Conservation (phyloP, 768 basidiomycete species). For the Phanerochaete sordida region DNA sequence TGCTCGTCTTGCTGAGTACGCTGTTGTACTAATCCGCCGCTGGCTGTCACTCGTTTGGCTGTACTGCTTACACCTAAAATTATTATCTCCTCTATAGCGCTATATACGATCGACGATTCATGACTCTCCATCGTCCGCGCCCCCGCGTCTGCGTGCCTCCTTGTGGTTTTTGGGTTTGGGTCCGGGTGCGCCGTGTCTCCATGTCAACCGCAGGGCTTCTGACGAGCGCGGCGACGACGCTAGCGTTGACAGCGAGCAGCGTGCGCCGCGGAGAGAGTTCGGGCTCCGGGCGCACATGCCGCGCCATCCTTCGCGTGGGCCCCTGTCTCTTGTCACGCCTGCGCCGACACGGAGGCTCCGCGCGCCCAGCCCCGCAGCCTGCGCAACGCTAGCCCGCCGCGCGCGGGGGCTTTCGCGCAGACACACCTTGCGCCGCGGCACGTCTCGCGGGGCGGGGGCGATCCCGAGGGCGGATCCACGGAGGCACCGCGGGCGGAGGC, state of each 20-base stretch:
- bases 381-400: too few species aligned
- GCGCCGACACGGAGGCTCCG: too few species aligned
- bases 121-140: not conserved
- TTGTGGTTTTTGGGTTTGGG: not conserved
- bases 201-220: not conserved
- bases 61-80: slow-evolving; percentile 2
- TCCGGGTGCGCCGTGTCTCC: not conserved
- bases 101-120: not conserved
- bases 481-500: too few species aligned
- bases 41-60: slow-evolving; percentile 2
- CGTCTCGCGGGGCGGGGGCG: too few species aligned
- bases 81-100: not conserved
- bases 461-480: too few species aligned
- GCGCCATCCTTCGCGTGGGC: not conserved
- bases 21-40: slow-evolving; percentile 1
- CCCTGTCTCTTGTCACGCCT: not conserved
- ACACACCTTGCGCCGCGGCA: too few species aligned
- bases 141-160: not conserved
- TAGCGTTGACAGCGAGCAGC: not conserved
- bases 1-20: not conserved
- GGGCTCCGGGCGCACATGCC: not conserved
- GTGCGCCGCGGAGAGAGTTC: not conserved
- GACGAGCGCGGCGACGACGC: not conserved
- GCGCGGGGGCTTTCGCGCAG: too few species aligned
- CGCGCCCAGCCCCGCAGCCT: too few species aligned